phyloP scores from a whole-genome alignment of 495 filamentous ascomycete species.

The Aspergillus ostianus region DNA sequence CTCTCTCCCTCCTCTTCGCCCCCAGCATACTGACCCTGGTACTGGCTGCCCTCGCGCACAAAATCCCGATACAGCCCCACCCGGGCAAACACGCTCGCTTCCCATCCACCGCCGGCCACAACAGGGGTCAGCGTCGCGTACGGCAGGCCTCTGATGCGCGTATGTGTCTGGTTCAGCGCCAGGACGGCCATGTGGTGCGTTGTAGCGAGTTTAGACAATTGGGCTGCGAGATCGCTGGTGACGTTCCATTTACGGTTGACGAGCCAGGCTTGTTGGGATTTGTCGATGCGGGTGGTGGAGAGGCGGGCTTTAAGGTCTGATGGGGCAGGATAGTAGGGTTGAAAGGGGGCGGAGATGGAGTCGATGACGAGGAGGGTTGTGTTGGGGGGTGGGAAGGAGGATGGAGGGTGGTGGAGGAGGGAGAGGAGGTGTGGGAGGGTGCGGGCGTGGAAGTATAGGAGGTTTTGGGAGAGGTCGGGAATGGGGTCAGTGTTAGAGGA shows the following conservation, averaged over 20 bases:
- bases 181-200: conserved; percentile 65
- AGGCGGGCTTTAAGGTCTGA: conserved; percentile 39
- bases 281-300: conserved; percentile 27
- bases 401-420: conserved; percentile 61
- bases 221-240: conserved; percentile 52
- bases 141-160: conserved; percentile 57
- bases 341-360: conserved; percentile 69
- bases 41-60: conserved; percentile 1
- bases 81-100: conserved; percentile 61
- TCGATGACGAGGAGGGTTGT: conserved; percentile 74
- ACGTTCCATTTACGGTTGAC: conserved; percentile 61
- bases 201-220: conserved; percentile 67
- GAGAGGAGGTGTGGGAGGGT: conserved; percentile 75
- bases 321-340: conserved; percentile 64
- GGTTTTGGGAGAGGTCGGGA: conserved; percentile 25
- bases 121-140: conserved; percentile 68
- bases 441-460: conserved; percentile 48
- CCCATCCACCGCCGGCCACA: conserved; percentile 67
- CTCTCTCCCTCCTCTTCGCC: neutral
- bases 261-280: conserved; percentile 52
- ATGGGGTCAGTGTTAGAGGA: conserved; percentile 4
- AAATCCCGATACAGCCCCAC: conserved; percentile 72
- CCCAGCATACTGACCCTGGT: neutral
- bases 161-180: conserved; percentile 68
- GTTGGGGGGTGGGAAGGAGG: conserved; percentile 54